These are phyloP conservation scores for Spergularia azorica DNA, from an alignment of 179 eudicot genomes.

Conservation along the genomic window DNA sequence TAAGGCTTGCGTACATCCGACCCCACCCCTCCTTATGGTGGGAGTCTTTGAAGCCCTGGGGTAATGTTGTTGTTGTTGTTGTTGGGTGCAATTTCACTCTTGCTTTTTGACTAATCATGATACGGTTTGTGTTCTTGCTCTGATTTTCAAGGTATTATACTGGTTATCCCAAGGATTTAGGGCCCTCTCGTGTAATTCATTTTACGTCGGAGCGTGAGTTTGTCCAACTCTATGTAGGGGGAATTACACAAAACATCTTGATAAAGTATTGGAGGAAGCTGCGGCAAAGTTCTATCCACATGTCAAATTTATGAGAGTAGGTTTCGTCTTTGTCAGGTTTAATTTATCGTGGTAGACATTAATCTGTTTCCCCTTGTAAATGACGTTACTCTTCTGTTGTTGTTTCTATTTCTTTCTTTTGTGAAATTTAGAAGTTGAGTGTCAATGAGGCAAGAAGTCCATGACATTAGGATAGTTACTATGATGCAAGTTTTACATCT, in stretches of 20 bases:
- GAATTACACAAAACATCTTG: conserved; percentile 82
- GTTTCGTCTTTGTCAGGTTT: conserved; percentile 26
- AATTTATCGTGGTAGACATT: conserved; percentile 11
- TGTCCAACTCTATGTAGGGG: conserved; percentile 80
- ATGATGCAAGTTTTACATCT: neutral
- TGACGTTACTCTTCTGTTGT: neutral
- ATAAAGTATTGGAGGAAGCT: conserved; percentile 85
- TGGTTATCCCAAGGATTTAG: conserved; percentile 91
- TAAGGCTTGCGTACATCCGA: too few relatives aligned
- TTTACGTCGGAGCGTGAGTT: conserved; percentile 94
- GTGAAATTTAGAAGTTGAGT: neutral
- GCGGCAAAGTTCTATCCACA: conserved; percentile 84
- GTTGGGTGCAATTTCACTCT: neutral
- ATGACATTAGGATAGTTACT: neutral
- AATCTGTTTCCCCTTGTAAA: neutral
- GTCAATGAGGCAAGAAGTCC: neutral
- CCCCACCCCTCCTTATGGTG: too few relatives aligned
- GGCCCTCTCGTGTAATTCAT: conserved; percentile 83
- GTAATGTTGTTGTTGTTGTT: too few relatives aligned
- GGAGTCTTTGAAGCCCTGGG: too few relatives aligned
- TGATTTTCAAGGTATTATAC: conserved; percentile 69
- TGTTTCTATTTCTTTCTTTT: neutral
- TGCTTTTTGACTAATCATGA: neutral
- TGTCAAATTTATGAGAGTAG: conserved; percentile 89
- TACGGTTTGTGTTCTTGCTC: conserved; percentile 15